Evolutionary conservation across 192 early-diverging fungal species (phyloP).

Genomic region (Powellomyces hirtus): DNA sequence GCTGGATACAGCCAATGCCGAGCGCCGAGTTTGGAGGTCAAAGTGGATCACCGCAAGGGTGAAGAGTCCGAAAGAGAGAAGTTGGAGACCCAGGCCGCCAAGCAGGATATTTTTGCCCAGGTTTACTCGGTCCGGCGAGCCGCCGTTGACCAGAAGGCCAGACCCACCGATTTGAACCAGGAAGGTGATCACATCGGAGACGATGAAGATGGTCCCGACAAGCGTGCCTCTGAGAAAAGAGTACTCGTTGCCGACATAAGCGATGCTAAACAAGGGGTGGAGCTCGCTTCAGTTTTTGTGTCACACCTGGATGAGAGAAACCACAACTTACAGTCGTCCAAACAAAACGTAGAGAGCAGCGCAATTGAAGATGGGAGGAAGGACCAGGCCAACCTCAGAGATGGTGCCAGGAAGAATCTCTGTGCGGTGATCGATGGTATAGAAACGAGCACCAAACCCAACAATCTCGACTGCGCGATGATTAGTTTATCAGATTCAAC

Average conservation of each 20-base stretch:
- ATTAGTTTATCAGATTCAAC: background rate
- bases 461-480: background rate
- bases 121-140: background rate
- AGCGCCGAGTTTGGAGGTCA: background rate
- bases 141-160: background rate
- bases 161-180: background rate
- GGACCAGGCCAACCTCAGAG: background rate
- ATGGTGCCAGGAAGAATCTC: background rate
- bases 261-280: no score
- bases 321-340: background rate
- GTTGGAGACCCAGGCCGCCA: background rate
- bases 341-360: background rate
- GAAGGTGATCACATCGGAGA: background rate
- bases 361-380: background rate
- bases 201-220: background rate
- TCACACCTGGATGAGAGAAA: no score
- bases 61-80: background rate
- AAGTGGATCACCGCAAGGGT: background rate
- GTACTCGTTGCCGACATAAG: conserved; percentile 1
- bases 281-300: no score
- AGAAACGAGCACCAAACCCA: background rate
- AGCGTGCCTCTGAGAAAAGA: background rate
- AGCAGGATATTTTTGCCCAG: background rate
- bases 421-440: background rate
- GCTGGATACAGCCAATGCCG: background rate